Conservation (phyloP, 2,329 filamentous ascomycete genomes). For the Verruconis gallopava region DNA sequence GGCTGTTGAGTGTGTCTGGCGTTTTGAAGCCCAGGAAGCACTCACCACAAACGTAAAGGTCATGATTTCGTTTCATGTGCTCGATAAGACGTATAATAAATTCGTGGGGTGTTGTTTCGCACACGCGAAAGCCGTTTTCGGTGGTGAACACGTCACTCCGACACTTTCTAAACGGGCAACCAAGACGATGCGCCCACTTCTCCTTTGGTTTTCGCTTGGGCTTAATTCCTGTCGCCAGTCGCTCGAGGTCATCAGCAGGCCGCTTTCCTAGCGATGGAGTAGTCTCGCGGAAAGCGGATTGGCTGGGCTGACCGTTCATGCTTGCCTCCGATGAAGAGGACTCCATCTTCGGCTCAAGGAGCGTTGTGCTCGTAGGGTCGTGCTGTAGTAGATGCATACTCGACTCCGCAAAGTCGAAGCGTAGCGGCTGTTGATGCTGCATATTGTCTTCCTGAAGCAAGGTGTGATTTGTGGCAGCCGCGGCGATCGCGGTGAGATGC, state of each 20-base stretch:
- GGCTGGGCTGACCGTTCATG: background rate
- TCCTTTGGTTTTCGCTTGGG: conserved; percentile 6
- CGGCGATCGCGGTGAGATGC: background rate
- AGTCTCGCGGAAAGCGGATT: conserved; percentile 1
- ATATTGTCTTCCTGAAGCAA: background rate
- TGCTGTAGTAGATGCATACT: background rate
- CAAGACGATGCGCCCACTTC: conserved; percentile 6
- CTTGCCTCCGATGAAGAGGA: background rate
- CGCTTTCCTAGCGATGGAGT: conserved; percentile 1
- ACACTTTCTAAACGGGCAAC: conserved; percentile 7
- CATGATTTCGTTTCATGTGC: conserved; percentile 7
- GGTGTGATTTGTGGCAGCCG: background rate
- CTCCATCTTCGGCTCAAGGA: background rate
- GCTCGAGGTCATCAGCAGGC: conserved; percentile 3
- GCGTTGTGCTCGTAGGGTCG: background rate
- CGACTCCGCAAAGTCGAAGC: background rate
- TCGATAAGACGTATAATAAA: conserved; percentile 7
- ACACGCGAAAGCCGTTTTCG: conserved; percentile 2
- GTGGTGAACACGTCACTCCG: conserved; percentile 6
- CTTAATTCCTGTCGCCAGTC: background rate
- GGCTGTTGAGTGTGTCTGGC: background rate
- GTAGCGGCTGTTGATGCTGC: background rate
- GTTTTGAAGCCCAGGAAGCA: conserved; percentile 5
- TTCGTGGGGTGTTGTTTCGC: conserved; percentile 8
- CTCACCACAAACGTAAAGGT: conserved; percentile 8